A percentile compares a stretch with the other conserved stretches of the same genome.
Conservation (phyloP, 306 rosid species). For the Acacia crassicarpa region DNA sequence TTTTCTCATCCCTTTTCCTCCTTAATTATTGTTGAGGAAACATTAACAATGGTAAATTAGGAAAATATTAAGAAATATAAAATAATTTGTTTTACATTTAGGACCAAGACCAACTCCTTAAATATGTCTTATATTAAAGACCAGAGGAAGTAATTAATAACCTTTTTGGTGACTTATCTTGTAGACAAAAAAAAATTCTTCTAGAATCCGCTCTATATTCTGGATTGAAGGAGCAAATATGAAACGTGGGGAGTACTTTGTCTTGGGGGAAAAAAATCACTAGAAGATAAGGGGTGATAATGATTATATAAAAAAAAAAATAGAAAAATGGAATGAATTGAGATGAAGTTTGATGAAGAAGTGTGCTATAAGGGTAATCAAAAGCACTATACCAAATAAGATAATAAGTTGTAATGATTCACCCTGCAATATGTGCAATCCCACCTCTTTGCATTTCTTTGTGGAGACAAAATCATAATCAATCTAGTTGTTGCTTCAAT, state of each 20-base stretch:
- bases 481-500: conserved; percentile 4
- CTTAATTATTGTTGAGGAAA: too few species aligned
- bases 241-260: too few species aligned
- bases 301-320: conserved; percentile 3
- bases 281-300: not conserved
- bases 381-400: conserved; percentile 8
- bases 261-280: not conserved
- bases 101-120: fast-evolving
- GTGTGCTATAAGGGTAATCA: conserved; percentile 10
- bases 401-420: conserved; percentile 26
- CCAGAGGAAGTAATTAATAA: too few species aligned
- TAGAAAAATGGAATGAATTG: not conserved
- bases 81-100: too few species aligned
- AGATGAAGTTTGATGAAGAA: conserved; percentile 32
- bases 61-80: too few species aligned
- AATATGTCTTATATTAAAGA: too few species aligned
- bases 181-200: too few species aligned
- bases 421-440: not conserved
- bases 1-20: too few species aligned
- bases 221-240: too few species aligned
- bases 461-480: conserved; percentile 42
- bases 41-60: too few species aligned
- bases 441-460: conserved; percentile 32
- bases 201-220: too few species aligned
- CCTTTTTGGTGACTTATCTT: too few species aligned